Conservation (phyloP, 2,329 filamentous ascomycete species). For the Gnomoniopsis smithogilvyi region DNA sequence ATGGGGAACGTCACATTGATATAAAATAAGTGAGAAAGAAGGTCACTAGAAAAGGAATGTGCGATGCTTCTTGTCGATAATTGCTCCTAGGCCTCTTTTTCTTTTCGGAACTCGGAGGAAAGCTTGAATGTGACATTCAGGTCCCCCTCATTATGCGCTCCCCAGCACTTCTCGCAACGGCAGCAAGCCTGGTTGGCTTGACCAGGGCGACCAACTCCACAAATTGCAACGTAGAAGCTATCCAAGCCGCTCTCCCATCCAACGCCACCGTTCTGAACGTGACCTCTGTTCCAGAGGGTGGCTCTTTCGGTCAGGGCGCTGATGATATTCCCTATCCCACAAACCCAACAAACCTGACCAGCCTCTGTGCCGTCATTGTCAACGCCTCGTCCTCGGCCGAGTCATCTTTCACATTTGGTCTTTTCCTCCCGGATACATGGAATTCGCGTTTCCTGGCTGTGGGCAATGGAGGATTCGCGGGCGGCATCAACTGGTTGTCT, state of each 20-base stretch:
- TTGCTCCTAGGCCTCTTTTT: not conserved
- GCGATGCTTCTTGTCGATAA: too few species aligned
- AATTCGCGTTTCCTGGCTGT: conserved; percentile 28
- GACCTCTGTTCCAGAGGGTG: conserved; percentile 19
- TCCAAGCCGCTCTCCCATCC: not conserved
- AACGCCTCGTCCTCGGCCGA: conserved; percentile 26
- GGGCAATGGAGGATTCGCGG: conserved; percentile 30
- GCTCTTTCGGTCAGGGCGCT: conserved; percentile 22
- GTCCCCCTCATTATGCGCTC: not conserved
- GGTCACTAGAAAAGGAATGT: too few species aligned
- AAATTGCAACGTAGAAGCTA: not conserved
- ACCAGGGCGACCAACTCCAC: not conserved
- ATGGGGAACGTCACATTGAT: not conserved
- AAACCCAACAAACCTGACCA: conserved; percentile 27
- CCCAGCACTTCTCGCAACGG: not conserved
- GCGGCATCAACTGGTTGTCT: conserved; percentile 23
- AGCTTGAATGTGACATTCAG: not conserved
- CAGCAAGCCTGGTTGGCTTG: not conserved
- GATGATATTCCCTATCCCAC: conserved; percentile 23
- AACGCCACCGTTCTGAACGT: conserved; percentile 13
- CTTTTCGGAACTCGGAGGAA: not conserved
- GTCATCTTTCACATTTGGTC: conserved; percentile 28
- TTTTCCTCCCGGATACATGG: conserved; percentile 32
- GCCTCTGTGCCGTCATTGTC: conserved; percentile 31
- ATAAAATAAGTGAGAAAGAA: not conserved